These are phyloP conservation scores for Tephrocybe sp. DNA, from an alignment of 768 basidiomycete genomes.

Conservation along the genomic window DNA sequence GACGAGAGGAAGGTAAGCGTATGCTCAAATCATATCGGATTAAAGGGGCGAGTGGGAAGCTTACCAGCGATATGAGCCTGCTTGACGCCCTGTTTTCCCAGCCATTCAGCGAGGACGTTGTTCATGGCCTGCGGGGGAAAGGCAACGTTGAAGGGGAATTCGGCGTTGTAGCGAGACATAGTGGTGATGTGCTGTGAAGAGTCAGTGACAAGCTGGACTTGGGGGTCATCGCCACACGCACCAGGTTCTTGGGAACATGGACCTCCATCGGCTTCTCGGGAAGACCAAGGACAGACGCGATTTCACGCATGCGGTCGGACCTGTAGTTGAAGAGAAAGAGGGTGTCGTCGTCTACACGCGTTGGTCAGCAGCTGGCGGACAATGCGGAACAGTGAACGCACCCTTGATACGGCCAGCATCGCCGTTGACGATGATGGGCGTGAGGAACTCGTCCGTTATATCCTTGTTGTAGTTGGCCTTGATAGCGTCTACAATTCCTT, in stretches of 20 bases:
- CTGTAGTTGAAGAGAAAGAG: constrained; percentile 98
- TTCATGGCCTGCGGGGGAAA: constrained; percentile 96
- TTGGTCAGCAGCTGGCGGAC: background rate
- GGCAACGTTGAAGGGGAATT: constrained; percentile 86
- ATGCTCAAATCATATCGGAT: background rate
- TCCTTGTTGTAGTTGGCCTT: constrained; percentile 78
- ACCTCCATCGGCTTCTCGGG: constrained; percentile 86
- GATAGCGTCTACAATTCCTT: constrained; percentile 46
- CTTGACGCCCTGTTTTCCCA: constrained; percentile 73
- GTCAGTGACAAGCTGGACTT: background rate
- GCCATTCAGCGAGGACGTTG: constrained; percentile 93
- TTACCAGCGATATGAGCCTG: constrained; percentile 53
- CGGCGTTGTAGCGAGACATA: constrained; percentile 91
- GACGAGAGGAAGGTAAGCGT: background rate
- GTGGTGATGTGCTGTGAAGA: constrained; percentile 73
- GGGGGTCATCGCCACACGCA: constrained; percentile 31
- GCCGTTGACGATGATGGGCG: constrained; percentile 88
- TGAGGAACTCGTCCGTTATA: constrained; percentile 93
- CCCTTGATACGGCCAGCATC: constrained; percentile 80
- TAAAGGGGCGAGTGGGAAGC: background rate
- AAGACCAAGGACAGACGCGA: constrained; percentile 76
- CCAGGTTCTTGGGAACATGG: constrained; percentile 76
- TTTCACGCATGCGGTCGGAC: constrained; percentile 94
- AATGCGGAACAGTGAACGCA: constrained; percentile 28
- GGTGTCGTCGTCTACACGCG: constrained; percentile 70